Conservation (phyloP, 768 basidiomycete genomes). For the Rickenella mellea region DNA sequence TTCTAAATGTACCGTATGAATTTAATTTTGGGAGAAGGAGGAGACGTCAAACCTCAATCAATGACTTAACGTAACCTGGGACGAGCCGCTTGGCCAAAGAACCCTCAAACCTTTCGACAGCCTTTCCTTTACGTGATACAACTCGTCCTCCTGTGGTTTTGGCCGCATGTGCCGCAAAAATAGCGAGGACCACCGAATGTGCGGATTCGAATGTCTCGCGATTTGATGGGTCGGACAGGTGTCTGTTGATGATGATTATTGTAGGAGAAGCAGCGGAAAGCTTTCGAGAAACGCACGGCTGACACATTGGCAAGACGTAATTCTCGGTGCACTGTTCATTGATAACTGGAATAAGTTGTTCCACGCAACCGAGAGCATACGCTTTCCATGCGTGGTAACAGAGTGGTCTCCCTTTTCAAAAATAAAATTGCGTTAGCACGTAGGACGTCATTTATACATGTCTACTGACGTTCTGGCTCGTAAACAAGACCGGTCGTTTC, state of each 20-base stretch:
- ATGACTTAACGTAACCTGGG: slow-evolving; percentile 63
- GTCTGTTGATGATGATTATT: slow-evolving; percentile 27
- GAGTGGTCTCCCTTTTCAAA: not conserved
- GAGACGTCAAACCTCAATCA: slow-evolving; percentile 49
- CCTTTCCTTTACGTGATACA: slow-evolving; percentile 6
- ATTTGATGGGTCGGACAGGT: slow-evolving; percentile 45
- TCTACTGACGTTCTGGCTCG: slow-evolving; percentile 3
- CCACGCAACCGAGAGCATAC: slow-evolving; percentile 64
- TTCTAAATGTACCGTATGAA: slow-evolving; percentile 34
- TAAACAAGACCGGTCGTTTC: too few relatives aligned
- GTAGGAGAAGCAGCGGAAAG: slow-evolving; percentile 3
- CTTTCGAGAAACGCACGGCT: slow-evolving; percentile 41
- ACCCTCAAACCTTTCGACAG: slow-evolving; percentile 15
- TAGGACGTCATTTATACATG: not conserved
- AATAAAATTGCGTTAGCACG: not conserved
- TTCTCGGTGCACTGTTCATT: slow-evolving; percentile 41
- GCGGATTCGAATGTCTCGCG: slow-evolving; percentile 81
- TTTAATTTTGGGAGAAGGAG: not conserved
- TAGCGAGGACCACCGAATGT: slow-evolving; percentile 72
- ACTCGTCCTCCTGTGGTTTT: slow-evolving; percentile 12
- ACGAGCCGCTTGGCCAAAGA: slow-evolving; percentile 47
- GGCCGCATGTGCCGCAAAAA: slow-evolving; percentile 56
- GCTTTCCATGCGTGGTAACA: slow-evolving; percentile 32
- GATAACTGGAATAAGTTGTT: slow-evolving; percentile 65
- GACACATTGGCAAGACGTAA: slow-evolving; percentile 49